A percentile compares a stretch with the other conserved stretches of the same genome.
Evolutionary conservation across 2,329 filamentous ascomycete species (phyloP).

Genomic region (Fusarium luffae): DNA sequence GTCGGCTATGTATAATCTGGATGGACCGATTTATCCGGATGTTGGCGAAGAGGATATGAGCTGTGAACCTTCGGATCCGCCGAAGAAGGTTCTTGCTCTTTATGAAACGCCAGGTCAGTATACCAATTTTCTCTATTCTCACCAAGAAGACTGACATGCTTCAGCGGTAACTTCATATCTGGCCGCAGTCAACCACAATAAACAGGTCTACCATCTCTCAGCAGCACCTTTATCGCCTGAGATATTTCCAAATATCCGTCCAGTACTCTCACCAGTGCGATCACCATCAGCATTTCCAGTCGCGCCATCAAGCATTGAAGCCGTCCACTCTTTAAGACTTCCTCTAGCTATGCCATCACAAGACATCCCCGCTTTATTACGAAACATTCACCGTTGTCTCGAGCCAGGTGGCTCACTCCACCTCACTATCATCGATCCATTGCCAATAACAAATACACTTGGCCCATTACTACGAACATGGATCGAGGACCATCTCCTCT

Average conservation of each 20-base stretch:
- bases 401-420: constrained; percentile 66
- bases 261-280: constrained; percentile 54
- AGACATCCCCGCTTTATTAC: constrained; percentile 67
- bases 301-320: constrained; percentile 57
- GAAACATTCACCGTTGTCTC: constrained; percentile 68
- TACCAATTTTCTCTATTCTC: too few relatives aligned
- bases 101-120: constrained; percentile 24
- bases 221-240: constrained; percentile 41
- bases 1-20: constrained; percentile 63
- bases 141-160: not conserved
- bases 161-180: constrained; percentile 30
- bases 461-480: constrained; percentile 68
- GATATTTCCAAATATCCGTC: constrained; percentile 55
- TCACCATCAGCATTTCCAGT: constrained; percentile 53
- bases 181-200: constrained; percentile 22
- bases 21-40: constrained; percentile 14
- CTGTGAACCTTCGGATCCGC: constrained; percentile 36
- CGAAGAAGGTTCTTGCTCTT: constrained; percentile 27
- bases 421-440: constrained; percentile 70
- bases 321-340: constrained; percentile 65
- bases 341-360: constrained; percentile 66
- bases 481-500: constrained; percentile 69
- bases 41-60: constrained; percentile 25
- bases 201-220: constrained; percentile 31
- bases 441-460: constrained; percentile 64